These are phyloP conservation scores for Tetratostichococcus sp. DNA, from an alignment of 139 green algal genomes.

Conservation along the genomic window DNA sequence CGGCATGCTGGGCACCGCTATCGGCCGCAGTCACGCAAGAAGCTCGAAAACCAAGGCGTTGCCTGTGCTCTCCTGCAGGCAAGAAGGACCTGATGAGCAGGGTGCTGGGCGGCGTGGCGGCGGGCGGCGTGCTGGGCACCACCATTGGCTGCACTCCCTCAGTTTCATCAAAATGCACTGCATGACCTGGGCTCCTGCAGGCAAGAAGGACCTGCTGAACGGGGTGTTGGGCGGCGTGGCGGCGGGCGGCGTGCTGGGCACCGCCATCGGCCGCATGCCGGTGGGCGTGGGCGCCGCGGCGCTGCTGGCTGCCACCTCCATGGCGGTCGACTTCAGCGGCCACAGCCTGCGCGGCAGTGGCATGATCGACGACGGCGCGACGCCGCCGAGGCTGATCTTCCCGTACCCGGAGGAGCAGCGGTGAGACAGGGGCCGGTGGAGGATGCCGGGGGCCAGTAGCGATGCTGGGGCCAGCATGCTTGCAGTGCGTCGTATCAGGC, in stretches of 20 bases:
- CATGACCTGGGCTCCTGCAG: constrained; percentile 12
- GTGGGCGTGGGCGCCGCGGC: constrained; percentile 31
- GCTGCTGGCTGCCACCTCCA: constrained; percentile 28
- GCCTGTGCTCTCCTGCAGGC: constrained; percentile 5
- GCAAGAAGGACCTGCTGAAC: constrained; percentile 47
- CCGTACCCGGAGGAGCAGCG: constrained; percentile 18
- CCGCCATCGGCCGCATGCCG: constrained; percentile 29
- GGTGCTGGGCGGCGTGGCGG: constrained; percentile 23
- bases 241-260: constrained; percentile 32
- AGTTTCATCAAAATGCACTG: neutral
- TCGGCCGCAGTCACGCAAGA: no score
- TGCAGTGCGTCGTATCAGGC: no score
- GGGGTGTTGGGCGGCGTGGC: constrained; percentile 29
- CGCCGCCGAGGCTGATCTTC: constrained; percentile 32
- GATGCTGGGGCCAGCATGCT: no score
- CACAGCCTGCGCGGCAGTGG: constrained; percentile 15
- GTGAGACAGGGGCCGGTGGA: no score
- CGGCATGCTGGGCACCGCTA: no score
- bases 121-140: constrained; percentile 37
- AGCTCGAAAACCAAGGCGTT: no score
- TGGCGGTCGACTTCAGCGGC: constrained; percentile 28
- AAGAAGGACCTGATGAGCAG: constrained; percentile 50
- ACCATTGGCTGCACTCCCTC: constrained; percentile 25
- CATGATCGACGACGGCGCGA: constrained; percentile 36
- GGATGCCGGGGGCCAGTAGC: no score